Conservation (phyloP, 2,329 filamentous ascomycete genomes). For the Xylaria sp. region DNA sequence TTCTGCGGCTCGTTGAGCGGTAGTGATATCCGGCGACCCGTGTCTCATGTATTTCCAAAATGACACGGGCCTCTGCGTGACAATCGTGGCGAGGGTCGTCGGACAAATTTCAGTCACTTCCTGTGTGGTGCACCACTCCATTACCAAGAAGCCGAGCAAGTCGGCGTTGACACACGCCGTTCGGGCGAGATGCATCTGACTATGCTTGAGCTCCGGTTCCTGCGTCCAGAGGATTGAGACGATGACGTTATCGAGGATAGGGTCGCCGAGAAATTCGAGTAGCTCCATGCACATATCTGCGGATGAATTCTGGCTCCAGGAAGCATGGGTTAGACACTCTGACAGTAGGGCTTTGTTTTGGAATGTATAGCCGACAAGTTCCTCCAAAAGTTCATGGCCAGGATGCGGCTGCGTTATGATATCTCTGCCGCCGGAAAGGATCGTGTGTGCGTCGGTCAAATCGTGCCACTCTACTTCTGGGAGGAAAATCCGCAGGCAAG, state of each 20-base stretch:
- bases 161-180: constrained; percentile 82
- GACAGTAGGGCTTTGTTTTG: constrained; percentile 72
- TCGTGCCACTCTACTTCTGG: constrained; percentile 65
- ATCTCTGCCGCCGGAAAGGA: constrained; percentile 57
- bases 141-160: constrained; percentile 79
- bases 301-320: constrained; percentile 56
- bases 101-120: constrained; percentile 45
- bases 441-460: constrained; percentile 53
- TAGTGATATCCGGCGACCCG: constrained; percentile 58
- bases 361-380: constrained; percentile 78
- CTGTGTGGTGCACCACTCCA: constrained; percentile 62
- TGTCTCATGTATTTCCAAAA: constrained; percentile 79
- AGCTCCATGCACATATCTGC: constrained; percentile 68
- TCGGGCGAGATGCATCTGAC: constrained; percentile 79
- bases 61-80: constrained; percentile 51
- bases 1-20: constrained; percentile 56
- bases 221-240: constrained; percentile 67
- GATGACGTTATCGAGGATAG: constrained; percentile 82
- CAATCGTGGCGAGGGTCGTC: constrained; percentile 40
- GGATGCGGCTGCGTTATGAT: constrained; percentile 51
- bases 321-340: constrained; percentile 84
- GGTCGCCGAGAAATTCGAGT: constrained; percentile 88
- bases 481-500: constrained; percentile 74
- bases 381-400: constrained; percentile 65
- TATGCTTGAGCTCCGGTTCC: constrained; percentile 55